phyloP scores from a whole-genome alignment of 1,139 yeast genomes.

The Nakaseomyces delphensis region DNA sequence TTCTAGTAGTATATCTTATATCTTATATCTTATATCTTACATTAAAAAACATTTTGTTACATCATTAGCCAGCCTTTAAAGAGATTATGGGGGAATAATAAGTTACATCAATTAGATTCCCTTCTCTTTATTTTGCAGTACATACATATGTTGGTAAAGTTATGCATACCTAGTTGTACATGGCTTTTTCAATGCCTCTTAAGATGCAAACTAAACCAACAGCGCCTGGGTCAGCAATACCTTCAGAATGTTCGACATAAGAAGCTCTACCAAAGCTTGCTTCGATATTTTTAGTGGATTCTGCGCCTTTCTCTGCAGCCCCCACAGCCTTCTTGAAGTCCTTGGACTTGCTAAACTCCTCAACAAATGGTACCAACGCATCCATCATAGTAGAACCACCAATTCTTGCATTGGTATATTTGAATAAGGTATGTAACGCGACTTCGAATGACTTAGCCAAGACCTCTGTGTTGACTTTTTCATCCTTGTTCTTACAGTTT shows the following conservation, averaged over 20 bases:
- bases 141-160: too few species aligned
- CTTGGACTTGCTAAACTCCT: conserved; percentile 42
- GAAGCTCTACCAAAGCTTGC: conserved; percentile 94
- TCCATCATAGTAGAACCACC: conserved; percentile 92
- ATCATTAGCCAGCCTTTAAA: too few species aligned
- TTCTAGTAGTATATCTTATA: too few species aligned
- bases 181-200: conserved; percentile 38
- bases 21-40: too few species aligned
- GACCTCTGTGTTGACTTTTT: conserved; percentile 28
- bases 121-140: too few species aligned
- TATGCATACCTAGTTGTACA: neutral
- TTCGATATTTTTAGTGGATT: conserved; percentile 57
- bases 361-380: conserved; percentile 79
- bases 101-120: too few species aligned
- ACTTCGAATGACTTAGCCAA: conserved; percentile 40
- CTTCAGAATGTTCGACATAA: conserved; percentile 55
- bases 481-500: conserved; percentile 28
- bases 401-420: conserved; percentile 76
- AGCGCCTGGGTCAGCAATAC: conserved; percentile 95
- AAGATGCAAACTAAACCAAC: conserved; percentile 63
- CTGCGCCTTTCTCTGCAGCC: conserved; percentile 72
- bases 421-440: conserved; percentile 56
- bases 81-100: too few species aligned
- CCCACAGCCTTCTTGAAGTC: conserved; percentile 51
- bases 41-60: too few species aligned